These are phyloP conservation scores for Dalbergia cochinchinensis DNA, from an alignment of 306 rosid genomes.

Conservation along the genomic window DNA sequence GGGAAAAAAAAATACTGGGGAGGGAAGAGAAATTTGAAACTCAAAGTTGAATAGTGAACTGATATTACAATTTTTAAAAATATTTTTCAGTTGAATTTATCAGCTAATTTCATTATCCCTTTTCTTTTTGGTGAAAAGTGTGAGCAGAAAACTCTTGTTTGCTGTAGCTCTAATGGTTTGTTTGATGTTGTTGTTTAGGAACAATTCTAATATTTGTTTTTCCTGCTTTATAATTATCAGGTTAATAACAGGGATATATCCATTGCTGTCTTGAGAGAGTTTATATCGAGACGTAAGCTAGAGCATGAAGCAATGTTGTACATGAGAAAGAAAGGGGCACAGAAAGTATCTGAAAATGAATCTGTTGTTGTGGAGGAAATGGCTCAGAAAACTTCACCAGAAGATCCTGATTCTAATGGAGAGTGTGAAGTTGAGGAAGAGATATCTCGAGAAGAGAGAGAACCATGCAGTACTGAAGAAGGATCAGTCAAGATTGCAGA, in stretches of 20 bases:
- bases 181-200: neutral
- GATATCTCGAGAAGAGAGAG: slow-evolving; percentile 52
- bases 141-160: neutral
- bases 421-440: slow-evolving; percentile 58
- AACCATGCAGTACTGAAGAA: slow-evolving; percentile 45
- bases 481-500: slow-evolving; percentile 33
- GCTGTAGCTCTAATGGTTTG: neutral
- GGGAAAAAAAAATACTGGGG: neutral
- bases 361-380: slow-evolving; percentile 55
- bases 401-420: slow-evolving; percentile 61
- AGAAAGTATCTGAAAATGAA: slow-evolving; percentile 58
- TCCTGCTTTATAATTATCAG: slow-evolving; percentile 55
- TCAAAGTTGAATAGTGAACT: slow-evolving; percentile 5
- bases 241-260: slow-evolving; percentile 97
- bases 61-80: neutral
- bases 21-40: neutral
- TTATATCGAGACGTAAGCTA: slow-evolving; percentile 68
- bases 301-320: slow-evolving; percentile 73
- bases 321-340: slow-evolving; percentile 61
- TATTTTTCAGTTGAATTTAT: neutral
- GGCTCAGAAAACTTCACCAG: slow-evolving; percentile 50
- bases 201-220: neutral
- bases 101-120: neutral
- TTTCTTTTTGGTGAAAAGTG: neutral
- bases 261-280: slow-evolving; percentile 90